Conservation (phyloP, 83 land plant species). For the Isoetes engelmannii region DNA sequence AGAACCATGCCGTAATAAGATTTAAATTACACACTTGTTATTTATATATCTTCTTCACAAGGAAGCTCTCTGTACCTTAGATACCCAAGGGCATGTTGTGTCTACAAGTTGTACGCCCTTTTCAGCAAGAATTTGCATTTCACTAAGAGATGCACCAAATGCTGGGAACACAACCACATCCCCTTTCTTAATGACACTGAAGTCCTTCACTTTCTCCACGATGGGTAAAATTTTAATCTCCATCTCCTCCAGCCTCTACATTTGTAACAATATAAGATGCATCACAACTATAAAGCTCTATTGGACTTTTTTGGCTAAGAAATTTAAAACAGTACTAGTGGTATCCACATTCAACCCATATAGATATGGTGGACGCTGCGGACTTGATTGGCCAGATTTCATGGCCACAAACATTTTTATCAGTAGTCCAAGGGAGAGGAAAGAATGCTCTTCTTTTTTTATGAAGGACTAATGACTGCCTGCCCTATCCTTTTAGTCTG, state of each 20-base stretch:
- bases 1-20: background rate
- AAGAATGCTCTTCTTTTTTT: too few relatives aligned
- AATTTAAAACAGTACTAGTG: too few relatives aligned
- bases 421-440: too few relatives aligned
- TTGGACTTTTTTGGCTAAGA: background rate
- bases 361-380: too few relatives aligned
- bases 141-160: conserved; percentile 85
- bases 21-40: background rate
- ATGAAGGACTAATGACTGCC: too few relatives aligned
- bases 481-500: too few relatives aligned
- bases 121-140: conserved; percentile 64
- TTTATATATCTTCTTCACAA: background rate
- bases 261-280: background rate
- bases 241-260: conserved; percentile 76
- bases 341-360: background rate
- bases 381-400: too few relatives aligned
- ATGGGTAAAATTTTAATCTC: conserved; percentile 55
- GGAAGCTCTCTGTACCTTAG: conserved; percentile 48
- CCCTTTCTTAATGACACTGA: conserved; percentile 55
- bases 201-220: conserved; percentile 48
- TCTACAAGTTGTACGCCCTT: conserved; percentile 88
- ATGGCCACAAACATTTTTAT: too few relatives aligned
- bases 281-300: background rate
- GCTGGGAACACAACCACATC: conserved; percentile 93
- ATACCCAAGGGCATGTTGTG: conserved; percentile 98